Percentiles rank a stretch among this genome's conserved stretches.
Evolutionary conservation across 441 rosid species (phyloP).

Genomic region (Flueggea neowawraea): DNA sequence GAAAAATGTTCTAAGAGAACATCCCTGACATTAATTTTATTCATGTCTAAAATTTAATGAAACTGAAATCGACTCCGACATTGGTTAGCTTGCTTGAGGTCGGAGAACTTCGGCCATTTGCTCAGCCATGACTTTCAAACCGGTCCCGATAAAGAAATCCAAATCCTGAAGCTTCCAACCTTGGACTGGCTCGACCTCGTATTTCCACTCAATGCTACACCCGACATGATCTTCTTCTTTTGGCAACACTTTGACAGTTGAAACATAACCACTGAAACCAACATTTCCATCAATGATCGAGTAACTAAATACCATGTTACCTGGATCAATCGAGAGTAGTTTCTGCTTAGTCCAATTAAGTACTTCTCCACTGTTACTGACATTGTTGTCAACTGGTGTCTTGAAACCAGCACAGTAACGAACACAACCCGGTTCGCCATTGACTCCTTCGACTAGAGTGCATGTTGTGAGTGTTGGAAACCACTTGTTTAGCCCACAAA

Average conservation of each 20-base stretch:
- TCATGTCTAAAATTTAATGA: no score
- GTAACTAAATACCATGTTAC: slow-evolving; percentile 27
- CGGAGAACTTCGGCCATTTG: slow-evolving; percentile 21
- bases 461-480: slow-evolving; percentile 48
- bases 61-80: no score
- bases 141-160: slow-evolving; percentile 36
- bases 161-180: slow-evolving; percentile 43
- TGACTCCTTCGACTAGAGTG: slow-evolving; percentile 28
- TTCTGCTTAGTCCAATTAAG: slow-evolving; percentile 56
- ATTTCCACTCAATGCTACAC: slow-evolving; percentile 39
- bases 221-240: slow-evolving; percentile 23
- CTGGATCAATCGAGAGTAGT: slow-evolving; percentile 29
- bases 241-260: slow-evolving; percentile 24
- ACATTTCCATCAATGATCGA: slow-evolving; percentile 42
- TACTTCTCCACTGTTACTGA: background rate
- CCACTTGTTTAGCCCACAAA: slow-evolving; percentile 48
- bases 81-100: no score
- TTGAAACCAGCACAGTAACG: slow-evolving; percentile 48
- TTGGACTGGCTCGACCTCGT: slow-evolving; percentile 45
- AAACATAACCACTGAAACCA: slow-evolving; percentile 38
- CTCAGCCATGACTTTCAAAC: slow-evolving; percentile 43
- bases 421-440: slow-evolving; percentile 45
- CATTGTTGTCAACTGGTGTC: slow-evolving; percentile 24
- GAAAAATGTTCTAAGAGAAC: no score
- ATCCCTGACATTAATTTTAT: no score